Evolutionary conservation across 164 flowering plant species (phyloP).

Genomic region (Houttuynia cordata): DNA sequence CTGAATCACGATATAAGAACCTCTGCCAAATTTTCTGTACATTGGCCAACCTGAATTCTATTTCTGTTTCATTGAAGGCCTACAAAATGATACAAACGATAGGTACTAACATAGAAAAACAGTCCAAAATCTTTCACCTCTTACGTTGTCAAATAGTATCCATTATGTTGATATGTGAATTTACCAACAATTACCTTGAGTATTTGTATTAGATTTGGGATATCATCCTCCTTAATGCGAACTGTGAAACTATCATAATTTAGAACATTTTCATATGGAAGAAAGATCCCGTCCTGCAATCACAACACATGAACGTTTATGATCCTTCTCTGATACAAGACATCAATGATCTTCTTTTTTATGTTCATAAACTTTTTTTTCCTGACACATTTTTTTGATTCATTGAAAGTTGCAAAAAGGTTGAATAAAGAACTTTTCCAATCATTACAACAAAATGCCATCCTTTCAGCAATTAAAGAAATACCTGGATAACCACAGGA

Average conservation of each 20-base stretch:
- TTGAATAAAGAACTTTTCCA: background rate
- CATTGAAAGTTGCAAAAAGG: background rate
- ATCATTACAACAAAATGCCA: background rate
- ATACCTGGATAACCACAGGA: conserved; percentile 95
- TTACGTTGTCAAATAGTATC: background rate
- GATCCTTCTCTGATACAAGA: background rate
- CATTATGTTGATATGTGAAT: background rate
- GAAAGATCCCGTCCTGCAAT: conserved; percentile 80
- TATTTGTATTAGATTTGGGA: conserved; percentile 65
- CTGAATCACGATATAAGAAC: conserved; percentile 74
- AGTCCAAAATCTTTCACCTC: background rate
- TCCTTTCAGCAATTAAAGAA: background rate
- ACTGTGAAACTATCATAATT: conserved; percentile 90
- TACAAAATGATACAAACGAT: conserved; percentile 10
- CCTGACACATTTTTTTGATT: background rate
- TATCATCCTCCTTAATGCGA: conserved; percentile 78
- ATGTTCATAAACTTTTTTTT: background rate
- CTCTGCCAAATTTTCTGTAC: conserved; percentile 86
- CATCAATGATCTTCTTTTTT: background rate
- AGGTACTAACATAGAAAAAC: background rate
- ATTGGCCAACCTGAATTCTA: conserved; percentile 60
- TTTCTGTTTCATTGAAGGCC: conserved; percentile 70
- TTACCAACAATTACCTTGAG: conserved; percentile 47
- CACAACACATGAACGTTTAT: background rate
- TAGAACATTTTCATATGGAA: conserved; percentile 88